A percentile compares a stretch with the other conserved stretches of the same genome.
phyloP scores from a whole-genome alignment of 495 filamentous ascomycete genomes.

The Articulospora tetracladia region DNA sequence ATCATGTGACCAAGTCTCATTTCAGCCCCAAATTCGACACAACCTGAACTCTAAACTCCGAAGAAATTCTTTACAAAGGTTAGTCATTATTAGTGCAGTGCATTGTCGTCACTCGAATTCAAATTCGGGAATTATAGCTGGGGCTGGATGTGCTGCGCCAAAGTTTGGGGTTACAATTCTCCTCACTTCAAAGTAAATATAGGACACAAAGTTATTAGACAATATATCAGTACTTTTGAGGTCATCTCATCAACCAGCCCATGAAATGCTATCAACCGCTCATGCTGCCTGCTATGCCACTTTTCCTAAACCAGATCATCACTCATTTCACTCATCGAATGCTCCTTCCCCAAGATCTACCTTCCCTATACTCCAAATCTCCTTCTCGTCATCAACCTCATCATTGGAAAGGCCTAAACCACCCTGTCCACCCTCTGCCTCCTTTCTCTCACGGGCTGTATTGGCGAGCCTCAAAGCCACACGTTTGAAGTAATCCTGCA shows the following conservation, averaged over 20 bases:
- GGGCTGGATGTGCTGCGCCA: too few relatives aligned
- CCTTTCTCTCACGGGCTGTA: slow-evolving; percentile 81
- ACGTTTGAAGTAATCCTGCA: slow-evolving; percentile 97
- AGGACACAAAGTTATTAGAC: background rate
- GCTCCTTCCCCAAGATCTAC: slow-evolving; percentile 67
- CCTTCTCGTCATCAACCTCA: slow-evolving; percentile 88
- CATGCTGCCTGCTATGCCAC: background rate
- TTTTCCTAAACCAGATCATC: background rate
- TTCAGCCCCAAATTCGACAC: background rate
- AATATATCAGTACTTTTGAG: background rate
- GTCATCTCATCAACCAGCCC: background rate
- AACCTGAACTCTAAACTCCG: too few relatives aligned
- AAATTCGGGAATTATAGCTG: too few relatives aligned
- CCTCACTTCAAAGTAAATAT: too few relatives aligned
- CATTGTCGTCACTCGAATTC: too few relatives aligned
- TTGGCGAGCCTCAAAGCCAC: slow-evolving; percentile 75
- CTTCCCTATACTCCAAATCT: slow-evolving; percentile 93
- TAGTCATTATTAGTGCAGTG: too few relatives aligned
- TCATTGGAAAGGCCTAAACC: slow-evolving; percentile 82
- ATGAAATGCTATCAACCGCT: background rate
- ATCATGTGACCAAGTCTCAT: background rate
- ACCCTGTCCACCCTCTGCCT: slow-evolving; percentile 85
- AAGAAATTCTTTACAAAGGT: too few relatives aligned
- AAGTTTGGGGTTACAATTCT: background rate
- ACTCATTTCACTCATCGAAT: slow-evolving; percentile 22